These are phyloP conservation scores for Ogataea populi-albae DNA, from an alignment of 805 yeast genomes.

Conservation along the genomic window DNA sequence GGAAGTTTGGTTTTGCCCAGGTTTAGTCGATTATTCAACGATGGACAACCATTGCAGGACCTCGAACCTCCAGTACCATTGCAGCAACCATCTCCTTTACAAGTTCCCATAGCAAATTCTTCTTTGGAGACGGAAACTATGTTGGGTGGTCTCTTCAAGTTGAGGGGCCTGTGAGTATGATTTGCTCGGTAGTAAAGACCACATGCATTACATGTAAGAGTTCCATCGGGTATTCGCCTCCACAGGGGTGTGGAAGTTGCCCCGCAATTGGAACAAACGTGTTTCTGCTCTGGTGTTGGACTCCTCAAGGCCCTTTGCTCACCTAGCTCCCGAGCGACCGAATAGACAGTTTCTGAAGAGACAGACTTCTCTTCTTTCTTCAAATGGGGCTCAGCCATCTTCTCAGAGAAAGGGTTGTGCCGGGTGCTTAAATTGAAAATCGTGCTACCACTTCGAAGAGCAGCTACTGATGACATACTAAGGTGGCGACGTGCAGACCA, in stretches of 20 bases:
- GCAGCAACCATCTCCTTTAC: constrained; percentile 76
- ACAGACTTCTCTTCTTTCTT: too few relatives aligned
- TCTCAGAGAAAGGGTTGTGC: too few relatives aligned
- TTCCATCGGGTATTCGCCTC: constrained; percentile 58
- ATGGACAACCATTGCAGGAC: constrained; percentile 82
- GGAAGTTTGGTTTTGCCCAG: constrained; percentile 18
- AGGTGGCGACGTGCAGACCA: too few relatives aligned
- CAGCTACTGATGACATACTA: too few relatives aligned
- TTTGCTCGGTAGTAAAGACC: constrained; percentile 57
- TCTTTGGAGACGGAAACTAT: constrained; percentile 40
- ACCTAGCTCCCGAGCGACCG: too few relatives aligned
- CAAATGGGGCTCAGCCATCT: too few relatives aligned
- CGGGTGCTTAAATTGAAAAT: too few relatives aligned
- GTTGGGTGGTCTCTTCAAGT: constrained; percentile 57
- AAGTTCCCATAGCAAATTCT: constrained; percentile 46
- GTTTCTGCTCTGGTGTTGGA: constrained; percentile 25
- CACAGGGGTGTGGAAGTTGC: constrained; percentile 57
- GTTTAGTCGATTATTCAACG: constrained; percentile 67
- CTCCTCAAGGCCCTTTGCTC: too few relatives aligned
- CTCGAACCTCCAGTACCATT: constrained; percentile 85
- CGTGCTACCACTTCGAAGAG: too few relatives aligned
- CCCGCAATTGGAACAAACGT: constrained; percentile 52
- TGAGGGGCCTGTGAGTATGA: constrained; percentile 62
- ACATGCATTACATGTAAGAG: constrained; percentile 57
- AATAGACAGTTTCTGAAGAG: too few relatives aligned